Conservation (phyloP, 2,329 filamentous ascomycete species). For the Aspergillus glaucus region DNA sequence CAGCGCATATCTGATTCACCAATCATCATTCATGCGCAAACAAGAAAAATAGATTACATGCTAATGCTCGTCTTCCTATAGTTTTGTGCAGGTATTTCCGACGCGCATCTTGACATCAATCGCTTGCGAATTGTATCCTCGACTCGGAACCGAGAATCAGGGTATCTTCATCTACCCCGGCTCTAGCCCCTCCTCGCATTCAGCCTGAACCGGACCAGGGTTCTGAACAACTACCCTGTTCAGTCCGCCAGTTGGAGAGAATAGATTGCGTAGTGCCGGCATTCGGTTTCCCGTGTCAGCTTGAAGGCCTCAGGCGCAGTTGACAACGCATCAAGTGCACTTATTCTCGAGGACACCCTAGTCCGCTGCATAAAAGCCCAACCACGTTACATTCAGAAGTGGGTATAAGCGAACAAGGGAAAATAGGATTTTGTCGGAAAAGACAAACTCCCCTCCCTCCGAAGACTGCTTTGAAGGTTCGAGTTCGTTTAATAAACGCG, state of each 20-base stretch:
- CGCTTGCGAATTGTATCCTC: conserved; percentile 12
- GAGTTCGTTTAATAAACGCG: conserved; percentile 19
- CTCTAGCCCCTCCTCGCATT: conserved; percentile 9
- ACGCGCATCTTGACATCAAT: conserved; percentile 24
- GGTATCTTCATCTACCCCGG: conserved; percentile 10
- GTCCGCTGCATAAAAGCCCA: conserved; percentile 41
- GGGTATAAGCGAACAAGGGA: conserved; percentile 26
- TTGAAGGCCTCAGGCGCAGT: conserved; percentile 19
- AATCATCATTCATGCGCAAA: conserved; percentile 1
- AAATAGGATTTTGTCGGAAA: conserved; percentile 21
- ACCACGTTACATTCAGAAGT: conserved; percentile 35
- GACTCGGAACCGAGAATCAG: conserved; percentile 9
- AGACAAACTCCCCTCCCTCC: conserved; percentile 10
- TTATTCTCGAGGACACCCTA: conserved; percentile 29
- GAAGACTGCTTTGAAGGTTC: conserved; percentile 10
- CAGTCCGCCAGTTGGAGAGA: conserved; percentile 11
- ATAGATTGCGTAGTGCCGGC: conserved; percentile 16
- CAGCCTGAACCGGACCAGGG: conserved; percentile 18
- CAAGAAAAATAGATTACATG: not conserved
- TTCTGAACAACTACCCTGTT: conserved; percentile 7
- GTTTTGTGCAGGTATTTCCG: conserved; percentile 15
- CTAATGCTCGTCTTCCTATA: conserved; percentile 20
- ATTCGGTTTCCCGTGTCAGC: conserved; percentile 11
- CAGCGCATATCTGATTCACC: conserved; percentile 19
- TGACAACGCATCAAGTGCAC: conserved; percentile 40